Evolutionary conservation across 2,329 filamentous ascomycete species (phyloP).

Genomic region (Aspergillus pseudoglaucus): DNA sequence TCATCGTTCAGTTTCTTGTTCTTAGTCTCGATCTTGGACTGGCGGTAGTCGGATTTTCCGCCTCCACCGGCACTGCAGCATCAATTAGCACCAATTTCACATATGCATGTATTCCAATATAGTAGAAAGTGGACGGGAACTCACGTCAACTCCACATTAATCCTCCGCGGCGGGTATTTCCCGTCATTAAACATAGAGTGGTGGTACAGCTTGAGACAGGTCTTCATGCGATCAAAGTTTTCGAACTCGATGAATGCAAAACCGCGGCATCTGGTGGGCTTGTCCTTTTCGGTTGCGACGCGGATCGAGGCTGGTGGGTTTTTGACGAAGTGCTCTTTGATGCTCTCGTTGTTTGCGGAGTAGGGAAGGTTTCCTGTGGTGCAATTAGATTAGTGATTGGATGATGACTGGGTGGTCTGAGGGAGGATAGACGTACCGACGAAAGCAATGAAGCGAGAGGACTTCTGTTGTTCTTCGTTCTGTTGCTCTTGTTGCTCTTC

Average conservation of each 20-base stretch:
- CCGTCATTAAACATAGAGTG: constrained; percentile 67
- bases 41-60: constrained; percentile 67
- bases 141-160: constrained; percentile 88
- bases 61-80: constrained; percentile 64
- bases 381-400: neutral
- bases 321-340: constrained; percentile 70
- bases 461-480: constrained; percentile 20
- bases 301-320: constrained; percentile 66
- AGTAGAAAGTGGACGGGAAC: constrained; percentile 19
- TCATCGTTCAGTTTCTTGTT: constrained; percentile 76
- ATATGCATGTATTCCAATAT: neutral
- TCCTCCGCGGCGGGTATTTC: constrained; percentile 57
- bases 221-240: constrained; percentile 83
- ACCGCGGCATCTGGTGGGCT: constrained; percentile 61
- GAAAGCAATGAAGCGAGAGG: constrained; percentile 67
- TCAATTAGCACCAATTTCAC: neutral
- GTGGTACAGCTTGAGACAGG: constrained; percentile 83
- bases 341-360: constrained; percentile 63
- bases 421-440: constrained; percentile 48
- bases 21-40: constrained; percentile 74
- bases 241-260: constrained; percentile 87
- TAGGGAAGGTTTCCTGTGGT: constrained; percentile 75
- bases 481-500: constrained; percentile 10
- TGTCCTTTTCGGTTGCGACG: constrained; percentile 61
- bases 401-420: neutral